Evolutionary conservation across 1,139 yeast species (phyloP), one percentile per base, ranked within the genome.

Genomic region (Pichia sp.): DNA sequence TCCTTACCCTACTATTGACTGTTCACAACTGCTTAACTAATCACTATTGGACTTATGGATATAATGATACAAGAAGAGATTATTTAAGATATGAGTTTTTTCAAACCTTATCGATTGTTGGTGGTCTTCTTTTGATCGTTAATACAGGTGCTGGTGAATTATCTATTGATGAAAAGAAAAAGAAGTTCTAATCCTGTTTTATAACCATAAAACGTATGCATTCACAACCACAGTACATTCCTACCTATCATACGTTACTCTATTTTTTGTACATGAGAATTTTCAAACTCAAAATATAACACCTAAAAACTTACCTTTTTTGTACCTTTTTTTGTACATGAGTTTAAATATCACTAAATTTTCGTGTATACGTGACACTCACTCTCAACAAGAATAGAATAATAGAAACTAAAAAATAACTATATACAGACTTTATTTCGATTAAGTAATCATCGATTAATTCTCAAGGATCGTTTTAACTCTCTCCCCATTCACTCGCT

Each of bases 61-160:
- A 77, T 39, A 73, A 72, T 48, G 86, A 83, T 56, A 78, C 93
- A 25, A 77, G 82, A 63, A 79, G 96, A 58, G 98, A 91, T 65
- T 85, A 81, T 63, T 69, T 88, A 61, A 84, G 86, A 61, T 91
- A 89, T 62, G 97, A 88, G 62, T 86, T 85, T 62, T 91, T 85
- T 73, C 98, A 91, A 67, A 86, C 95, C 34, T 72, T 91, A 58
- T 83, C 95, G 46, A 91, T 91, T 61, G 91, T 91, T 44, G 98
- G 98, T 41, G 98, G 97, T 2, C 74, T 91, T 52, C 67, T 91
- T 49, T 69, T 91, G 54, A 84, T 93, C 51, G 96, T 86, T 51
- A 86, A 84, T 64, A 86, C 96, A 8, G 98, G 98, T 51, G 97
- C 98, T 33, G 98, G 98, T 39, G 93, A 85, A 55, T 71, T 89